Conservation (phyloP, 2,329 filamentous ascomycete genomes). For the Magnaporthiopsis poae region DNA sequence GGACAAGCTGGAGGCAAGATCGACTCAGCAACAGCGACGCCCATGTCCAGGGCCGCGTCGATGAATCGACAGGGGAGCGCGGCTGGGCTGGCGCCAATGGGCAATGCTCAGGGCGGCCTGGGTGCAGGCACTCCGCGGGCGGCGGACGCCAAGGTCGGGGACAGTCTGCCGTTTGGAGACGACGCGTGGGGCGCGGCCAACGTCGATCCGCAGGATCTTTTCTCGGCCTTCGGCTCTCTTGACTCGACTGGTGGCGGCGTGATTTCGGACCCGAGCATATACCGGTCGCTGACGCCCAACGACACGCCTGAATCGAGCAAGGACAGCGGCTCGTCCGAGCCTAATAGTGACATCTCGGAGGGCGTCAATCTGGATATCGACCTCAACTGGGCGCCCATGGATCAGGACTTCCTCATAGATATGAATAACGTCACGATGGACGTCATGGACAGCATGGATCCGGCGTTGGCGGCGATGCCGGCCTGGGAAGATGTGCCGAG, state of each 20-base stretch:
- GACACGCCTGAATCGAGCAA: slow-evolving; percentile 57
- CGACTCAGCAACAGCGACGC: slow-evolving; percentile 30
- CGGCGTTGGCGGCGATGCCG: slow-evolving; percentile 1
- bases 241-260: slow-evolving; percentile 35
- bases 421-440: slow-evolving; percentile 29
- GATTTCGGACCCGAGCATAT: slow-evolving; percentile 43
- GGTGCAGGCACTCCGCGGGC: slow-evolving; percentile 12
- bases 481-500: slow-evolving; percentile 40
- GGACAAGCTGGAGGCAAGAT: slow-evolving; percentile 28
- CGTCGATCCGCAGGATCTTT: slow-evolving; percentile 44
- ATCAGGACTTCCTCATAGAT: slow-evolving; percentile 33
- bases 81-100: slow-evolving; percentile 19
- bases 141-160: slow-evolving; percentile 18
- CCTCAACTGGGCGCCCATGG: slow-evolving; percentile 40
- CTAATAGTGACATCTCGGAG: slow-evolving; percentile 53
- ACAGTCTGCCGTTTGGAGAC: slow-evolving; percentile 14
- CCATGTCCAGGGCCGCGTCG: slow-evolving; percentile 40
- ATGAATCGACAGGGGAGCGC: slow-evolving; percentile 42
- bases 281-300: slow-evolving; percentile 48
- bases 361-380: slow-evolving; percentile 43
- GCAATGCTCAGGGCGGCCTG: slow-evolving; percentile 16
- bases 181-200: slow-evolving; percentile 29
- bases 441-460: slow-evolving; percentile 13
- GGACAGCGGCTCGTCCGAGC: slow-evolving; percentile 49
- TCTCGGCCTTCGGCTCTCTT: slow-evolving; percentile 29